These are phyloP conservation scores for Viola odorata DNA, from an alignment of 345 rosid species.

Conservation along the genomic window DNA sequence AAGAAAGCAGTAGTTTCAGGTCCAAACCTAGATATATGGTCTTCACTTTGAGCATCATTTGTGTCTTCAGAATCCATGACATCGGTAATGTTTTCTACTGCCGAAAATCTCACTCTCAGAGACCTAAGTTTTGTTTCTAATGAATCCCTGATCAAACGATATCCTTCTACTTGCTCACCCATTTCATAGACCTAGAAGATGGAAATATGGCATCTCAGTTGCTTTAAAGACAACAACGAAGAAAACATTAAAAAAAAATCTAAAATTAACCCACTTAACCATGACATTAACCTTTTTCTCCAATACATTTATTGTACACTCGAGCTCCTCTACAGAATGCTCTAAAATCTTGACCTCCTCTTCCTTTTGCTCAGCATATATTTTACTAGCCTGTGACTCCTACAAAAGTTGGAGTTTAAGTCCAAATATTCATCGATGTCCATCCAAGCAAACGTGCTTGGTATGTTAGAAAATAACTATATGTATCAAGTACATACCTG, in stretches of 20 bases:
- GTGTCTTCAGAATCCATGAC: constrained; percentile 29
- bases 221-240: background rate
- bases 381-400: constrained; percentile 75
- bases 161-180: constrained; percentile 80
- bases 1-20: constrained; percentile 6
- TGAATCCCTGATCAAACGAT: constrained; percentile 55
- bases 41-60: constrained; percentile 31
- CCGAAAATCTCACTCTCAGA: constrained; percentile 55
- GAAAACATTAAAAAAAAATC: too few relatives aligned
- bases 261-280: background rate
- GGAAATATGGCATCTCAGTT: constrained; percentile 18
- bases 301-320: constrained; percentile 68
- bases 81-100: constrained; percentile 54
- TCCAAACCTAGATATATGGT: constrained; percentile 43
- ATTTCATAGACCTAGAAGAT: constrained; percentile 63
- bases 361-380: constrained; percentile 79
- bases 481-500: constrained; percentile 41
- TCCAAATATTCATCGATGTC: background rate
- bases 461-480: constrained; percentile 1
- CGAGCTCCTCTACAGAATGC: constrained; percentile 82
- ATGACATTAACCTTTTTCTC: constrained; percentile 68
- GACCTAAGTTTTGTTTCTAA: constrained; percentile 71
- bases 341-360: constrained; percentile 88
- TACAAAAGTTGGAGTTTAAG: constrained; percentile 19
- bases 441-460: constrained; percentile 1